Evolutionary conservation across 2,329 filamentous ascomycete genomes (phyloP), one percentile per base, ranked within the genome.

Genomic region (Ceratocystis papillata): DNA sequence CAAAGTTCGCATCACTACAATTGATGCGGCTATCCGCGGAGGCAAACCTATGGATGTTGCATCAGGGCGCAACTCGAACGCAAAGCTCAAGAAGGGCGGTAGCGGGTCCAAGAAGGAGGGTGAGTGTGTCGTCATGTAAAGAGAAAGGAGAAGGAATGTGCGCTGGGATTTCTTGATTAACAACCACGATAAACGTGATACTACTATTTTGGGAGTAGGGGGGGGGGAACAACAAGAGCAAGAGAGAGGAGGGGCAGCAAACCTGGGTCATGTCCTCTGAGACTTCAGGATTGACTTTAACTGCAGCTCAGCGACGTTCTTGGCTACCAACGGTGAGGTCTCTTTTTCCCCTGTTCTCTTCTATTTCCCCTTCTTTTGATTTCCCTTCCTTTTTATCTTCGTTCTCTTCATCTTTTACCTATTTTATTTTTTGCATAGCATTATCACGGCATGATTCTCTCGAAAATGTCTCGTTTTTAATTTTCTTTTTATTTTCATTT

Each of bases 1-100:
- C 63, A 93, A 88, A 75, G 88, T 94, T 72, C 84, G 94, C 30
- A 80, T 99, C 64, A 85, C 88, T 22, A 89, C 91, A 50, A 99
- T 99, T 68, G 84, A 88, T 68, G 88, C 89, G 7, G 93, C 94
- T 10, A 88, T 92, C 37, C 83, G 79, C 69, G 82, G 81, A 28
- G 71, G 80, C 5, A 80, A 75, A 1, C 79, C 81, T 0, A 83
- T 83, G 80, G 81, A 83, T 7, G 80, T 82, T 15, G 81, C 76
- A 12, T 44, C 66, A 28, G 75, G 81, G n/a, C 76, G 80, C 4
- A 41, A 22, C 45, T 77, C 79, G 41, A 78, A 75, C 69, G 76
- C 75, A 67, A 84, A 83, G 71, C 77, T 80, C 69, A 78, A 76
- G 72, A 84, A 83, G 72, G 75, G 70, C 33, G 78, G 77, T 65